phyloP scores from a whole-genome alignment of 2,329 filamentous ascomycete genomes.

The Neonectria hederae region DNA sequence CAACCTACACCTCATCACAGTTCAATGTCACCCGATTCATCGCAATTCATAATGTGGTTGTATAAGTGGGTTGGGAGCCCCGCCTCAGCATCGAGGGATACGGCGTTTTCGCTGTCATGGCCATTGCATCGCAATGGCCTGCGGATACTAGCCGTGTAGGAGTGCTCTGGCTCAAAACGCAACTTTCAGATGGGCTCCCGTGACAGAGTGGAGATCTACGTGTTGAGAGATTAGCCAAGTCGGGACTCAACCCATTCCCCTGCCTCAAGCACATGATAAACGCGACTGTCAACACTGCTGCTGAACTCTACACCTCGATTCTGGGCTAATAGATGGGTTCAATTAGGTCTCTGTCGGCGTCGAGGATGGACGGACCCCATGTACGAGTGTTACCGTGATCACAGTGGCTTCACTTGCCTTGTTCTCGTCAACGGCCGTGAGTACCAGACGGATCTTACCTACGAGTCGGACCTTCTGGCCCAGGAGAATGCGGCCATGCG shows the following conservation, averaged over 20 bases:
- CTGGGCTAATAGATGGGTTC: constrained; percentile 48
- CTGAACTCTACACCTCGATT: background rate
- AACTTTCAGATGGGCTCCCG: background rate
- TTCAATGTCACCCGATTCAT: constrained; percentile 31
- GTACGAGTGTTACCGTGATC: constrained; percentile 83
- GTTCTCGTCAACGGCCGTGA: constrained; percentile 96
- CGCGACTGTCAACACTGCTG: background rate
- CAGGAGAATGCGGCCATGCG: constrained; percentile 95
- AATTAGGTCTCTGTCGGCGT: constrained; percentile 87
- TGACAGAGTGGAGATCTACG: no score
- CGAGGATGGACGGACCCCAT: constrained; percentile 92
- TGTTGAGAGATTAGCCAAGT: no score
- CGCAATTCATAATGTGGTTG: constrained; percentile 30
- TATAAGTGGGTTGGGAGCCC: constrained; percentile 29
- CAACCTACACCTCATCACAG: constrained; percentile 17
- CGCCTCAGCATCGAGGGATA: constrained; percentile 19
- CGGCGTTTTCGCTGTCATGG: constrained; percentile 9
- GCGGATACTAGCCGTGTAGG: background rate
- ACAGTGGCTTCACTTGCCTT: constrained; percentile 84
- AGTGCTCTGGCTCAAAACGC: background rate
- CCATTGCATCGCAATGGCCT: constrained; percentile 39
- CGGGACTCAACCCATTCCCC: no score
- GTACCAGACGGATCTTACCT: constrained; percentile 90
- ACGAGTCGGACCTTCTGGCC: constrained; percentile 82
- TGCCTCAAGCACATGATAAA: constrained; percentile 23